Evolutionary conservation across 2,329 filamentous ascomycete genomes (phyloP), one percentile per base, ranked within the genome.

Genomic region (Colletotrichum sp.): DNA sequence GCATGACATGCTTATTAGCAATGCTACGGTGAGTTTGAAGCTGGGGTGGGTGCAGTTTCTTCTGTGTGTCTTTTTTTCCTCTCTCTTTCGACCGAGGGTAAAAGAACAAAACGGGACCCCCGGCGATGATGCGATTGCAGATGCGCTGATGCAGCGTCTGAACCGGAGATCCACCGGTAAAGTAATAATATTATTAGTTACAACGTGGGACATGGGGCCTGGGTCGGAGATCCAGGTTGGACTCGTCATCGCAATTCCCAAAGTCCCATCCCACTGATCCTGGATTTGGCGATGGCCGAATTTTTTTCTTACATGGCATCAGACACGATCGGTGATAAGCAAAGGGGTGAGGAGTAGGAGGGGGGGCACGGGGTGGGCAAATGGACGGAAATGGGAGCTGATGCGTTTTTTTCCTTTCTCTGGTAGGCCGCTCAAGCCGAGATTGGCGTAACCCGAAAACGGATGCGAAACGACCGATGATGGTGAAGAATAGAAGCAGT

Each of bases 81-180:
- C 15, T 36, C 15, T 39, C 16, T 39, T 13, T 15, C 21, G 55
- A 30, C 24, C 34, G 7, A 39, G 34, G 34, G 32, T 24, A 64
- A 21, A 36, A 16, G 34, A 24, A 64, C 62, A 28, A 44, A 52
- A 26, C n/a, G 63, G 63, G n/a, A n/a, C 60, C 30, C 60, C 60
- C 18, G 60, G 60, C 60, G 73, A 76, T 68, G 69, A 67, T 72
- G 63, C 66, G 63, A 57, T 72, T 52, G 44, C 52, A 64, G 69
- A 60, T 60, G 66, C 32, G 65, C 26, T 36, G 68, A 68, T 75
- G 69, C 69, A 16, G 71, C 24, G 55, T 44, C 60, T 66, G 59
- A 62, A 68, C 39, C 59, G 24, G n/a, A 68, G 69, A 76, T 76
- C 63, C 57, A 76, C 69, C 69, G 55, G 30, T 52, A 28, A 30